phyloP scores from a whole-genome alignment of 108 stramenopile genomes.

The Nitzschia palea region DNA sequence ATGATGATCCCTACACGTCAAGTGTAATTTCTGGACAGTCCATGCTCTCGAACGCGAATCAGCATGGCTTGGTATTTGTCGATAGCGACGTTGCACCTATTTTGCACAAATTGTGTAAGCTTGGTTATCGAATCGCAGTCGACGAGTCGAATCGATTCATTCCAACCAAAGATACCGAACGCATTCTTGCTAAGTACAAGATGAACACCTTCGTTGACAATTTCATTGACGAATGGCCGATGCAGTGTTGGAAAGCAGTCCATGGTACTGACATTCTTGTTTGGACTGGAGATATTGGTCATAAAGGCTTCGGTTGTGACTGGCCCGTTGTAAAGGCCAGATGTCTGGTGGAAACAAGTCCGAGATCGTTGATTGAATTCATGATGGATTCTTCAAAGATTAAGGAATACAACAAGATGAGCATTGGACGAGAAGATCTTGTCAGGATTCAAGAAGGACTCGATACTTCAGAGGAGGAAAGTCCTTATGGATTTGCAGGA shows the following conservation, averaged over 20 bases:
- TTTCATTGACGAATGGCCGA: constrained; percentile 17
- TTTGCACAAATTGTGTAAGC: constrained; percentile 44
- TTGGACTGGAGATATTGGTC: constrained; percentile 28
- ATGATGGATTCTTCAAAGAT: constrained; percentile 54
- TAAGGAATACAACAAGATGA: constrained; percentile 64
- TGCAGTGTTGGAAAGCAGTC: constrained; percentile 21
- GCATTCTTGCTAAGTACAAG: constrained; percentile 30
- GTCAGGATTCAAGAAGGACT: constrained; percentile 33
- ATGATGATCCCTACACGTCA: background rate
- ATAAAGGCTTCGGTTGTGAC: constrained; percentile 38
- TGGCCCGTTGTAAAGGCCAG: constrained; percentile 65
- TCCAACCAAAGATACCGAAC: constrained; percentile 52
- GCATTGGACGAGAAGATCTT: constrained; percentile 58
- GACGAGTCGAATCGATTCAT: constrained; percentile 67
- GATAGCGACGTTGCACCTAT: constrained; percentile 20
- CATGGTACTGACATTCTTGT: constrained; percentile 32
- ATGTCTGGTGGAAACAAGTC: constrained; percentile 47
- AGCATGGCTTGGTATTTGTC: constrained; percentile 14
- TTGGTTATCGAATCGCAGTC: constrained; percentile 43
- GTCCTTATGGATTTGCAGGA: constrained; percentile 39
- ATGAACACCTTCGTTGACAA: background rate
- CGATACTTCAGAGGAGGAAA: constrained; percentile 34
- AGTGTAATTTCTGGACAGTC: background rate
- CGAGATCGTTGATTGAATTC: constrained; percentile 43
- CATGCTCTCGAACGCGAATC: background rate